Base-by-base conservation (phyloP, 2,329 filamentous ascomycete genomes). In the Penicillium sp. region DNA sequence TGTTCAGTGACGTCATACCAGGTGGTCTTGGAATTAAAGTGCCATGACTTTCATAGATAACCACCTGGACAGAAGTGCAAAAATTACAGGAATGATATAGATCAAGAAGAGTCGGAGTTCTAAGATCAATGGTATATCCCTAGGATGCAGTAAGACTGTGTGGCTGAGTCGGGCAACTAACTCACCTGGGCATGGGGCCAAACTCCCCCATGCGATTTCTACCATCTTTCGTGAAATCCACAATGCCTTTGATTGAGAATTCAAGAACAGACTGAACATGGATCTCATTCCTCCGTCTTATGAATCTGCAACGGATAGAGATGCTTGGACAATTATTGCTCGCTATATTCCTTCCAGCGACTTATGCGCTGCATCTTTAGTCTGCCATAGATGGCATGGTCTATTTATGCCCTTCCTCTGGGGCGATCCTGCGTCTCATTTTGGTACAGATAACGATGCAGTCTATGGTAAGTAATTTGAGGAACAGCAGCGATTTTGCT, bases 361-460 rank as follows among this genome's bases (percentile, higher is more conserved):
- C 56, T 75, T 86, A 5, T 85, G 81, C 60, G 76, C 82, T 24
- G 79, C 78, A 8, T 79, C 80, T 5, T 70, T 85, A 29, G 83
- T 86, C 9, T 84, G 79, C 62, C 79, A 73, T 52, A 73, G 75
- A 74, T 86, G 84, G 82, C 81, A 86, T 63, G 64, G 72, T 29
- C 79, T 81, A n/a, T 85, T 86, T 61, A 77, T 80, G 50, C 82
- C 82, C 2, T 79, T 82, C 59, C 75, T 87, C 1, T 87, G 84
- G 84, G 84, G 84, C 16, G 81, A 83, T 63, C 84, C 84, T 20
- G 82, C 84, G 0, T 85, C 82, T 9, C 83, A 86, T 68, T 86
- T 86, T 66, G 82, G 81, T 31, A 76, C 77, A 2, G 78, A 85
- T 50, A 83, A 85, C 64, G 84, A 86, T 65, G 80, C 79, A 9